Evolutionary conservation across 495 filamentous ascomycete genomes (phyloP).

Genomic region (Penicillium ucsense): DNA sequence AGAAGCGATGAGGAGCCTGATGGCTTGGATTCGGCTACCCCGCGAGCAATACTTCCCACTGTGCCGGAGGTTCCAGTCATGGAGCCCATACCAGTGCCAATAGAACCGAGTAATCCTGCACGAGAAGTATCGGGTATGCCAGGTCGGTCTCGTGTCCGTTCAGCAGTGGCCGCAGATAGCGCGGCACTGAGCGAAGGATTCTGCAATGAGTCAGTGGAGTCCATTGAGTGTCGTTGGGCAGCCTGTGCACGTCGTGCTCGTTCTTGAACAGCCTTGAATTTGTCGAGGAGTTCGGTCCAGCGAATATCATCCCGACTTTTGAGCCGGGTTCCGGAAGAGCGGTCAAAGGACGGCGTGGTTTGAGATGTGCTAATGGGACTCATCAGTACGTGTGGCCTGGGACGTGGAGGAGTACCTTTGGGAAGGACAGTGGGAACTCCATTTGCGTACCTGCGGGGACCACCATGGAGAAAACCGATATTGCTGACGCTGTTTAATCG

Average conservation of each 20-base stretch:
- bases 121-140: constrained; percentile 33
- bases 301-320: constrained; percentile 84
- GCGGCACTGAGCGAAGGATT: constrained; percentile 23
- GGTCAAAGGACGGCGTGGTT: constrained; percentile 40
- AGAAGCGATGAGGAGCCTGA: constrained; percentile 25
- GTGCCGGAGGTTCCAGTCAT: constrained; percentile 9
- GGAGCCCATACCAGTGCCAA: constrained; percentile 1
- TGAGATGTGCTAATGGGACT: constrained; percentile 9
- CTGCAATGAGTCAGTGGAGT: constrained; percentile 13
- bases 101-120: constrained; percentile 11
- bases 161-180: constrained; percentile 20
- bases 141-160: constrained; percentile 34
- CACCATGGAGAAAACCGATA: constrained; percentile 87
- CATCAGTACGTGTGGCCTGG: not conserved
- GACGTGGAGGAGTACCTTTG: not conserved
- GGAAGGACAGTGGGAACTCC: not conserved
- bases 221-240: constrained; percentile 23
- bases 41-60: constrained; percentile 6
- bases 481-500: constrained; percentile 92
- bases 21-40: not conserved
- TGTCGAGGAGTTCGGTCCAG: constrained; percentile 93
- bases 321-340: constrained; percentile 56
- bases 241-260: constrained; percentile 48
- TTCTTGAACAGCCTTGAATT: constrained; percentile 86
- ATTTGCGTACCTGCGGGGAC: constrained; percentile 65